Base-by-base conservation (phyloP, 495 filamentous ascomycete species). In the Astrothelium subdiscretum region DNA sequence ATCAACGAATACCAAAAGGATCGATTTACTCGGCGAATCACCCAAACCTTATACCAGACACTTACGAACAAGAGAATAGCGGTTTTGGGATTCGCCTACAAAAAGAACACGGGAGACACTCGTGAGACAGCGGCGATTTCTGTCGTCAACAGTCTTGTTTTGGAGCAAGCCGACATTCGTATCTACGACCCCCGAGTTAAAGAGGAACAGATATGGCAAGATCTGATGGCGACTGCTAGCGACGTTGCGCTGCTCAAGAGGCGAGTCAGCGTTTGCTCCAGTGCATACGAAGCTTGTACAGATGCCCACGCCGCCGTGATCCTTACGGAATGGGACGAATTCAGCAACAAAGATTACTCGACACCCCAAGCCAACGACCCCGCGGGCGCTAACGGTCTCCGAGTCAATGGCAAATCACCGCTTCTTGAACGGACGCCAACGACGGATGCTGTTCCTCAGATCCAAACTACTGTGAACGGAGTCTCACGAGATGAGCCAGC, bases 1-100 rank as follows among this genome's bases (percentile, higher is more conserved):
- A 85, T 92, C 76, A 94, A 94, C 74, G 86, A 90, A 67, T 84
- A 83, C 71, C 88, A 91, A 69, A 83, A 87, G 11, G 76, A 81
- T 31, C 82, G 88, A 0, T 91, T 89, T 68, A 76, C 81, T 0
- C 75, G 78, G 57, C 78, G 83, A 18, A 80, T 92, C 8, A 81
- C 91, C 60, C 73, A 74, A 27, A 82, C 83, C 57, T 78, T 92
- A 29, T 85, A 87, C 67, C 83, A 86, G 60, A 88, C 84, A 4
- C 75, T 91, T 0, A 79, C 80, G 1, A 80, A 81, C 20, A 91
- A 90, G 73, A 90, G 88, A 69, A 77, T 92, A 27, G 81, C 86
- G 1, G 69, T 92, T 3, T 78, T 95, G 1, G 90, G 90, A 6
- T 91, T 85, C 69, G 84, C 89, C 1, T 95, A 89, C 75, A 92